phyloP scores from a whole-genome alignment of 2,329 filamentous ascomycete genomes.

The Geosmithia putterillii region DNA sequence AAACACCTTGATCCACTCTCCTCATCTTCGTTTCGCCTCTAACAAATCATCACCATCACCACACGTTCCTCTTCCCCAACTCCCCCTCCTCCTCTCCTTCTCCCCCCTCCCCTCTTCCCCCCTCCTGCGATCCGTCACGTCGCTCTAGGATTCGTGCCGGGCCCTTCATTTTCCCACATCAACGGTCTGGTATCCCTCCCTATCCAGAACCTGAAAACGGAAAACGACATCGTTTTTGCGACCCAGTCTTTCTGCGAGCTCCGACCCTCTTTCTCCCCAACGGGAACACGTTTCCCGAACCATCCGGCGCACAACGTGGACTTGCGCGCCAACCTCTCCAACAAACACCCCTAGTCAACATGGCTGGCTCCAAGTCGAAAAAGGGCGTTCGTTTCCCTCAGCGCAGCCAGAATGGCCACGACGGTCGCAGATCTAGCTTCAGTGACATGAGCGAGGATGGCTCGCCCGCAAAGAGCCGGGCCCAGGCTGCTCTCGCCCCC shows the following conservation, averaged over 20 bases:
- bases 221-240: not conserved
- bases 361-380: constrained; percentile 23
- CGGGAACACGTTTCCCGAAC: not conserved
- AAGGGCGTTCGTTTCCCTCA: constrained; percentile 44
- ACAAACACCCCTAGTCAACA: not conserved
- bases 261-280: not conserved
- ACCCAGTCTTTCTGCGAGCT: not conserved
- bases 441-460: constrained; percentile 54
- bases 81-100: not conserved
- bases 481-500: constrained; percentile 16
- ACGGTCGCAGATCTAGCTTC: constrained; percentile 56
- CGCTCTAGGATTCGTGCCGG: too few species aligned
- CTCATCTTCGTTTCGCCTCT: not conserved
- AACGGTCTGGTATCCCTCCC: too few species aligned
- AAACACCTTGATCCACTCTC: not conserved
- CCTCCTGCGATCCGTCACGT: not conserved
- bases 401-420: constrained; percentile 34
- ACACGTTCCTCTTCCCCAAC: not conserved
- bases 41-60: not conserved
- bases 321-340: not conserved
- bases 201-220: too few species aligned
- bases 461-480: constrained; percentile 15
- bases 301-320: not conserved
- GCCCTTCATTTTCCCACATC: too few species aligned
- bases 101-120: not conserved